Base-by-base conservation (phyloP, 768 basidiomycete genomes). In the Suillus discolor region DNA sequence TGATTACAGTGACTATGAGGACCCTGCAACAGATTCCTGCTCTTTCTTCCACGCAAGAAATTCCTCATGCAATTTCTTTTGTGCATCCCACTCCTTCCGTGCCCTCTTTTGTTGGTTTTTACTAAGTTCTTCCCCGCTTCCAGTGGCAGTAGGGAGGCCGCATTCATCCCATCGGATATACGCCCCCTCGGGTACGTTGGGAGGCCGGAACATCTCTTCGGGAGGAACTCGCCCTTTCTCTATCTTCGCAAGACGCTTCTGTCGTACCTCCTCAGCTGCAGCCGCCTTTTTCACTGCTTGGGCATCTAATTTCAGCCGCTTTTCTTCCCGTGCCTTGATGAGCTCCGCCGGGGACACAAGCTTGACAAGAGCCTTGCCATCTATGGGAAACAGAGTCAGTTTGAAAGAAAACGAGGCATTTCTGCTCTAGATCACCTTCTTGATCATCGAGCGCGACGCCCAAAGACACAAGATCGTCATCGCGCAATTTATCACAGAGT, bases 391-490 rank as follows among this genome's bases (percentile, higher is more conserved):
- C 36, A 57, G 44, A 38, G 25, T 60, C 41, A 60, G 41, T 60
- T 42, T 60, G 59, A 28, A 60, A 25, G 18, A 2, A 42, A 60
- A 42, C 18, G 28, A 60, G 59, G 59, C 41, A 60, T 20, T 31
- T 42, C 25, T 60, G 12, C 18, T 60, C 41, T 38, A 41, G 75
- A 80, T 61, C 67, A 89, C 95, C 95, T 83, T 96, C 94, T 80
- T 95, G 94, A 80, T 99, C 97, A 74, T 99, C 97, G 41, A 99
- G 81, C 9, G 96, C 96, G 7, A 99, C 94, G 9, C 97, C 97
- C 60, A 99, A 82, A n/a, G 95, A 90, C 51, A 96, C 90, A 51
- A 98, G 81, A 72, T 97, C 96, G 41, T 85, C 81, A 74, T 99
- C 97, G 18, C 97, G 88, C 66, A 99, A 84, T 68, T 87, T 89